phyloP scores from a whole-genome alignment of 2,329 filamentous ascomycete genomes.

The Cladosporium sp. region DNA sequence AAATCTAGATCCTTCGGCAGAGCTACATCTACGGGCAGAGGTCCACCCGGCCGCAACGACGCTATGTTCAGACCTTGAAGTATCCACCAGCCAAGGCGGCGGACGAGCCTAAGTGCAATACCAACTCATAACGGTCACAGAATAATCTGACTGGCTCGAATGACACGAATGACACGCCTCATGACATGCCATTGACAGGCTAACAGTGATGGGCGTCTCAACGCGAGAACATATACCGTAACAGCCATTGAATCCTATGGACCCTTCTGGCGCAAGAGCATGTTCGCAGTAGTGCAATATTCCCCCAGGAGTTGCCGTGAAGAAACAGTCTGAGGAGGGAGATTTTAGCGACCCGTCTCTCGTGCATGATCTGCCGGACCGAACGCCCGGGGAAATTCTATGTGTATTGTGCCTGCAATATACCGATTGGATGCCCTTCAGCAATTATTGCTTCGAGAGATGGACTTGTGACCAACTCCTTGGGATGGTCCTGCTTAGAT shows the following conservation, averaged over 20 bases:
- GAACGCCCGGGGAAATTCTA: not conserved
- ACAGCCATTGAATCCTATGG: not conserved
- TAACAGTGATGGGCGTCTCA: not conserved
- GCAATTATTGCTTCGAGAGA: not conserved
- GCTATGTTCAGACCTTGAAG: not conserved
- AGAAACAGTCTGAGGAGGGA: not conserved
- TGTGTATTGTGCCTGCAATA: not conserved
- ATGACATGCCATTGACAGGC: not conserved
- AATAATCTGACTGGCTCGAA: not conserved
- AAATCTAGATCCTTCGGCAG: not conserved
- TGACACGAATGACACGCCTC: too few species aligned
- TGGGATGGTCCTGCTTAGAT: not conserved
- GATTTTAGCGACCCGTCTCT: not conserved
- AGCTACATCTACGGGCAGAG: not conserved
- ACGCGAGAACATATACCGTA: not conserved
- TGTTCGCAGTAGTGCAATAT: not conserved
- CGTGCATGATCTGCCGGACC: slow-evolving; percentile 2
- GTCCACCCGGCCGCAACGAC: not conserved
- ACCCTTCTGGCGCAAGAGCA: not conserved
- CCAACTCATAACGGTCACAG: not conserved
- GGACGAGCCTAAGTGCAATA: not conserved
- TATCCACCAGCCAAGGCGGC: not conserved
- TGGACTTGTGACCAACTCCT: not conserved
- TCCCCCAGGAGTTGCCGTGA: not conserved
- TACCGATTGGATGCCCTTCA: not conserved